A percentile compares a stretch with the other conserved stretches of the same genome.
Conservation (phyloP, 1,139 yeast genomes). For the Yamadazyma atlantica region DNA sequence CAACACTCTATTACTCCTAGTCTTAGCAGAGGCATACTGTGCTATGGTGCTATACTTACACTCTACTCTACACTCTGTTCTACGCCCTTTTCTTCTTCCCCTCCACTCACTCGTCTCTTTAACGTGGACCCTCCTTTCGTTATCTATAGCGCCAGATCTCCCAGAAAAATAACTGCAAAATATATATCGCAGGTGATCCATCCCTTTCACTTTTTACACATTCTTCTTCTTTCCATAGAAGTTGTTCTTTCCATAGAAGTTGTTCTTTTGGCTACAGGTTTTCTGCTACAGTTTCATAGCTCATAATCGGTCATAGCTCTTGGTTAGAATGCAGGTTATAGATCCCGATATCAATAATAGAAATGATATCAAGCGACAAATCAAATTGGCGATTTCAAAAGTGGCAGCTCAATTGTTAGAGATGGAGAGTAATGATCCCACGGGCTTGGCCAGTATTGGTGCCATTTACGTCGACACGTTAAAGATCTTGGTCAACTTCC, state of each 20-base stretch:
- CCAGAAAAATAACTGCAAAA: too few relatives aligned
- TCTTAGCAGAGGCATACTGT: too few relatives aligned
- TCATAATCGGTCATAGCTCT: neutral
- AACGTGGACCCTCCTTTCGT: too few relatives aligned
- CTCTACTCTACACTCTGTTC: too few relatives aligned
- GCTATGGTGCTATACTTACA: too few relatives aligned
- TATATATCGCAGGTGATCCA: too few relatives aligned
- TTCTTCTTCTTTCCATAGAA: neutral
- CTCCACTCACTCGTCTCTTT: too few relatives aligned
- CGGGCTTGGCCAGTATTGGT: conserved; percentile 5
- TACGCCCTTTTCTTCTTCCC: too few relatives aligned
- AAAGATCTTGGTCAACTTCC: conserved; percentile 17
- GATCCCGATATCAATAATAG: conserved; percentile 4
- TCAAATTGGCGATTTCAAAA: conserved; percentile 4
- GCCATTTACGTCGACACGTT: conserved; percentile 5
- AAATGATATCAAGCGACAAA: conserved; percentile 2
- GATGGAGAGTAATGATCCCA: conserved; percentile 1
- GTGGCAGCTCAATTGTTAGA: conserved; percentile 5
- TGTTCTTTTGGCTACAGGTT: too few relatives aligned
- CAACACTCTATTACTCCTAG: too few relatives aligned
- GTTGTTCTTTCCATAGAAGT: neutral
- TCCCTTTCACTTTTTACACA: too few relatives aligned
- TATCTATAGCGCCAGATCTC: too few relatives aligned
- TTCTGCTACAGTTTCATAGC: neutral
- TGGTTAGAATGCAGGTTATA: conserved; percentile 6